phyloP scores from a whole-genome alignment of 176 grass and related monocot genomes.

The Canna indica region DNA sequence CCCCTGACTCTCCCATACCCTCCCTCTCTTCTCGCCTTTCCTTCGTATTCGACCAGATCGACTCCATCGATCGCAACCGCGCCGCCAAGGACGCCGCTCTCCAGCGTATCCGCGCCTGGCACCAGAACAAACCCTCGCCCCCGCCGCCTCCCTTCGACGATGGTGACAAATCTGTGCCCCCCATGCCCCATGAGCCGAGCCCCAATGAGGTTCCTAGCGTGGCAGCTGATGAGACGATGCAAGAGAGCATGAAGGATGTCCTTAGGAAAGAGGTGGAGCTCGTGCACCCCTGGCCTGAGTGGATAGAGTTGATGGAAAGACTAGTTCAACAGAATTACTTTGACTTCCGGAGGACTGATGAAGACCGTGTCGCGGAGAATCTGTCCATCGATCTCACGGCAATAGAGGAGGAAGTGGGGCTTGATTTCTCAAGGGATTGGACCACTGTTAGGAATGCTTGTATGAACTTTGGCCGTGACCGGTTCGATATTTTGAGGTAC shows the following conservation, averaged over 20 bases:
- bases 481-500: conserved; percentile 89
- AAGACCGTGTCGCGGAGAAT: conserved; percentile 33
- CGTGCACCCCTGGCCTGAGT: conserved; percentile 93
- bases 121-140: conserved; percentile 9
- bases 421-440: conserved; percentile 86
- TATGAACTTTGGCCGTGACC: conserved; percentile 84
- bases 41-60: conserved; percentile 94
- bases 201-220: neutral
- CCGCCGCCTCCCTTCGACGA: conserved; percentile 1
- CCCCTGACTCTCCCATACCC: conserved; percentile 32
- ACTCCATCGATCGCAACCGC: conserved; percentile 57
- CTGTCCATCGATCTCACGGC: conserved; percentile 52
- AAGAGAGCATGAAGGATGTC: conserved; percentile 43
- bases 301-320: conserved; percentile 87
- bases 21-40: conserved; percentile 86
- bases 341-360: conserved; percentile 37
- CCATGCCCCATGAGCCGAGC: neutral
- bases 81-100: conserved; percentile 66
- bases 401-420: conserved; percentile 43
- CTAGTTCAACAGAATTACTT: conserved; percentile 74
- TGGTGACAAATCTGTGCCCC: neutral
- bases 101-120: conserved; percentile 79
- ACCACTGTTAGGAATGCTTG: conserved; percentile 72
- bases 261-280: conserved; percentile 72
- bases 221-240: conserved; percentile 10